Percentiles rank a stretch among this genome's conserved stretches.
Evolutionary conservation across 176 grass and related monocot species (phyloP).

Genomic region (Carex kokanica): DNA sequence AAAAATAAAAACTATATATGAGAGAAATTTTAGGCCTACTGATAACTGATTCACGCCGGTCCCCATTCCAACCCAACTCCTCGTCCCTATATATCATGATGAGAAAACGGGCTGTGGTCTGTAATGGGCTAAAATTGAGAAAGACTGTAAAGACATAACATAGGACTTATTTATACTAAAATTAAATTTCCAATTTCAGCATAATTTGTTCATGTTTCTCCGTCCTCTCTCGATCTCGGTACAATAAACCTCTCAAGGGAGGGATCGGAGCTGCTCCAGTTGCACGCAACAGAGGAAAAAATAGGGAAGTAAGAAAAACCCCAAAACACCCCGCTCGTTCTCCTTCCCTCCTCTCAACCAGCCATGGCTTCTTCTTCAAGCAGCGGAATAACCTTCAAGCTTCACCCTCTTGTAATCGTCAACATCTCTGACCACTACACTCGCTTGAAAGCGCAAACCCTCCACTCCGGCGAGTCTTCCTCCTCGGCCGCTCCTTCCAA

Average conservation of each 20-base stretch:
- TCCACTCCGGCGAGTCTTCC: constrained; percentile 34
- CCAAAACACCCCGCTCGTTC: constrained; percentile 7
- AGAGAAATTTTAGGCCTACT: too few relatives aligned
- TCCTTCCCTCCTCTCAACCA: constrained; percentile 3
- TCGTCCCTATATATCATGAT: neutral
- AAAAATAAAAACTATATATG: too few relatives aligned
- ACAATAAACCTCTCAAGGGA: neutral
- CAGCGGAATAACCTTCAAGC: constrained; percentile 96
- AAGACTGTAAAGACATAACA: neutral
- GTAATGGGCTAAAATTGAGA: neutral
- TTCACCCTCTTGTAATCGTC: constrained; percentile 93
- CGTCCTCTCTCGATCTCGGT: neutral
- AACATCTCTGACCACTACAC: constrained; percentile 99
- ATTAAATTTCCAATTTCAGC: neutral
- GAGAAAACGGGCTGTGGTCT: neutral
- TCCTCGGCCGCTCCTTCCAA: constrained; percentile 7
- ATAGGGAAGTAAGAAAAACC: constrained; percentile 32
- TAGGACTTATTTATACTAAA: neutral
- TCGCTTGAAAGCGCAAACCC: constrained; percentile 77
- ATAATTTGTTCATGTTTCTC: neutral
- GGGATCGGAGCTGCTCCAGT: neutral
- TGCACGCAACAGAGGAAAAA: constrained; percentile 1
- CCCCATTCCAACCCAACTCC: neutral
- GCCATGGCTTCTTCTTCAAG: constrained; percentile 49
- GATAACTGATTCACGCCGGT: too few relatives aligned